These are phyloP conservation scores for Antrodiella citrinella DNA, from an alignment of 768 basidiomycete species.

Conservation along the genomic window DNA sequence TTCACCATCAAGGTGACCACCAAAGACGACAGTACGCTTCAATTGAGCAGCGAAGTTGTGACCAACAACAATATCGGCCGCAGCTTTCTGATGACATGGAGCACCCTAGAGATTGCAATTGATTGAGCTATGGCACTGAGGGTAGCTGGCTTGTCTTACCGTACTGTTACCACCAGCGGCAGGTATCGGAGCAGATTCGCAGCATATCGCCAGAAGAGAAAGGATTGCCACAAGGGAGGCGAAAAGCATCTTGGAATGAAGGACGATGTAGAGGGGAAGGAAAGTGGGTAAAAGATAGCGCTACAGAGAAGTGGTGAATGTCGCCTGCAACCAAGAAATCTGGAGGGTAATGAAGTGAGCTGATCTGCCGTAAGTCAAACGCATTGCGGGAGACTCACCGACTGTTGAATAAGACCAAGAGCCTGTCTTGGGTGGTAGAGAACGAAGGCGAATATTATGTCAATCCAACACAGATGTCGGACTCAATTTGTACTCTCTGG, in stretches of 20 bases:
- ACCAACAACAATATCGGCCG: too few species aligned
- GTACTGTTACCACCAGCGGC: too few species aligned
- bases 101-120: too few species aligned
- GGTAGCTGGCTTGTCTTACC: too few species aligned
- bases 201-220: slow-evolving; percentile 25
- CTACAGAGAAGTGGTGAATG: neutral
- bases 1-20: too few species aligned
- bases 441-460: neutral
- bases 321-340: neutral
- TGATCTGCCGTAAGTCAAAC: too few species aligned
- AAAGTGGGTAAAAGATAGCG: neutral
- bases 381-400: neutral
- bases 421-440: neutral
- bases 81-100: too few species aligned
- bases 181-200: too few species aligned
- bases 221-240: slow-evolving; percentile 29
- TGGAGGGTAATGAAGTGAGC: neutral
- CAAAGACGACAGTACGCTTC: too few species aligned
- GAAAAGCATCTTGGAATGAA: slow-evolving; percentile 32
- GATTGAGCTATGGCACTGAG: too few species aligned
- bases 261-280: slow-evolving; percentile 11
- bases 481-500: neutral
- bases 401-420: neutral
- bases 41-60: too few species aligned
- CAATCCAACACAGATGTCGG: neutral